Conservation (phyloP, 2,329 filamentous ascomycete genomes). For the Fusarium sarcochroum region DNA sequence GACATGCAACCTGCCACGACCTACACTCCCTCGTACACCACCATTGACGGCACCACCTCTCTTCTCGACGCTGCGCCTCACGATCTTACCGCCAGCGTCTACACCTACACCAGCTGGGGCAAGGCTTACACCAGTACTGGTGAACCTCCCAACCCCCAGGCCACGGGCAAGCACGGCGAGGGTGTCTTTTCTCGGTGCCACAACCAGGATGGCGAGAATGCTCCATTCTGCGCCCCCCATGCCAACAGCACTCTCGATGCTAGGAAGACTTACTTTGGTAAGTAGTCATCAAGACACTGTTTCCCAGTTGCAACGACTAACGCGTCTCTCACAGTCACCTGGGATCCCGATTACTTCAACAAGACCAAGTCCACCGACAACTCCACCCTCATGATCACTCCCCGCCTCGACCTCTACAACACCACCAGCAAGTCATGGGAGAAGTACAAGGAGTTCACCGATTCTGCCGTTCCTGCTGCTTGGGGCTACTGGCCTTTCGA, state of each 20-base stretch:
- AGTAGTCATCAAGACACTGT: slow-evolving; percentile 23
- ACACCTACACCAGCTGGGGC: slow-evolving; percentile 54
- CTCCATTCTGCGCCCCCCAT: slow-evolving; percentile 67
- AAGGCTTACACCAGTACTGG: slow-evolving; percentile 59
- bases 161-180: slow-evolving; percentile 57
- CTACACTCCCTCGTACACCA: slow-evolving; percentile 64
- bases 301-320: not conserved
- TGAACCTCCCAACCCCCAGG: slow-evolving; percentile 61
- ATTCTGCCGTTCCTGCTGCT: slow-evolving; percentile 53
- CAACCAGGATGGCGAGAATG: slow-evolving; percentile 62
- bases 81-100: slow-evolving; percentile 62
- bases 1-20: slow-evolving; percentile 62
- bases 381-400: slow-evolving; percentile 50
- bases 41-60: slow-evolving; percentile 60
- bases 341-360: slow-evolving; percentile 68
- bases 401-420: slow-evolving; percentile 60
- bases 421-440: slow-evolving; percentile 54
- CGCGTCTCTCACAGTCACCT: slow-evolving; percentile 61
- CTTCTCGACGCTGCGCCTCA: slow-evolving; percentile 58
- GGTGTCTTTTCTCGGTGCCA: slow-evolving; percentile 66
- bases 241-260: slow-evolving; percentile 60
- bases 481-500: slow-evolving; percentile 65
- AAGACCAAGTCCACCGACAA: slow-evolving; percentile 57
- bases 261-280: slow-evolving; percentile 67
- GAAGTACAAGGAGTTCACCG: slow-evolving; percentile 54